A percentile compares a stretch with the other conserved stretches of the same genome.
These are phyloP conservation scores for Pseudogymnoascus sp. DNA, from an alignment of 2,329 filamentous ascomycete genomes.

Conservation along the genomic window DNA sequence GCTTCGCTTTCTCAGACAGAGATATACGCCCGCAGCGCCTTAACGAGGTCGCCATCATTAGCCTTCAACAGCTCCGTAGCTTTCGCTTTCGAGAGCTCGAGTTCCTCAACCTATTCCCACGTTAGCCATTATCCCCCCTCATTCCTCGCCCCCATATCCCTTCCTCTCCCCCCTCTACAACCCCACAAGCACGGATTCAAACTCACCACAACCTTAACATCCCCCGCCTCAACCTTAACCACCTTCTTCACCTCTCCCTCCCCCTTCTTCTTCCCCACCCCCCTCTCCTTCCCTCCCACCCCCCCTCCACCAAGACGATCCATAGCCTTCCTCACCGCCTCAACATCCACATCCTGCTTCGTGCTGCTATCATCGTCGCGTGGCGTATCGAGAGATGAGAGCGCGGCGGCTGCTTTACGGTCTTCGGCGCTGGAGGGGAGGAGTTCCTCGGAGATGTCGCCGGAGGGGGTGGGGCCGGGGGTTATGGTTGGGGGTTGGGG, in stretches of 20 bases:
- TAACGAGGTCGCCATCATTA: conserved; percentile 60
- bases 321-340: conserved; percentile 66
- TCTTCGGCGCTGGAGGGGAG: conserved; percentile 49
- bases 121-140: conserved; percentile 13
- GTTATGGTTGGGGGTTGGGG: conserved; percentile 49
- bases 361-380: conserved; percentile 36
- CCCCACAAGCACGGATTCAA: background rate
- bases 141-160: background rate
- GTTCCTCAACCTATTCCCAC: conserved; percentile 50
- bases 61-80: conserved; percentile 66
- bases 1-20: conserved; percentile 12
- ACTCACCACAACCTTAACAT: conserved; percentile 61
- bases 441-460: conserved; percentile 50
- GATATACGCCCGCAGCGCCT: conserved; percentile 56
- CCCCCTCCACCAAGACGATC: conserved; percentile 45
- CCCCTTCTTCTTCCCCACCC: conserved; percentile 34
- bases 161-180: no score
- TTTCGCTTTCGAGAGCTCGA: conserved; percentile 62
- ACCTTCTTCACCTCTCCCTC: conserved; percentile 43
- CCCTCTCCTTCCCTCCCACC: conserved; percentile 25
- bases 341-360: conserved; percentile 45
- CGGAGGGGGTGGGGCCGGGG: conserved; percentile 48
- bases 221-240: conserved; percentile 65
- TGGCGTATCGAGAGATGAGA: conserved; percentile 55
- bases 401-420: conserved; percentile 65